Evolutionary conservation across 768 basidiomycete species (phyloP).

Genomic region (Leccinum imitatum): DNA sequence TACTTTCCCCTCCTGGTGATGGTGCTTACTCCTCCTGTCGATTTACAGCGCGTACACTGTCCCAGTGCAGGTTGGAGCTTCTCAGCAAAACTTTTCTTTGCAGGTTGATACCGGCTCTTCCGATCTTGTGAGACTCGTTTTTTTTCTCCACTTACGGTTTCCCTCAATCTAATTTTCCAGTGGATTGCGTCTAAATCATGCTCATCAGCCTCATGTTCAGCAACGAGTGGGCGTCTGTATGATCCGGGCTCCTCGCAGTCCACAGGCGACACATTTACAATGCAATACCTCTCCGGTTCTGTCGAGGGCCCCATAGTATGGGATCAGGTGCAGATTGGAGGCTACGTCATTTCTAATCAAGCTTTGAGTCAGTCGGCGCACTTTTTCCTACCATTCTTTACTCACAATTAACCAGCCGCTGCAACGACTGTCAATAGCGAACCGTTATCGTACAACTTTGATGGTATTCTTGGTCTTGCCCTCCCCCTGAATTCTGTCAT

Average conservation of each 20-base stretch:
- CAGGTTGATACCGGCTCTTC: constrained; percentile 85
- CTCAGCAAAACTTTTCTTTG: constrained; percentile 51
- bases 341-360: constrained; percentile 62
- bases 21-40: not conserved
- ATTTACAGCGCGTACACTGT: constrained; percentile 60
- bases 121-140: constrained; percentile 57
- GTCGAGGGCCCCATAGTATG: constrained; percentile 67
- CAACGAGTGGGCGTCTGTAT: constrained; percentile 50
- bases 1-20: not conserved
- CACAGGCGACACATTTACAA: constrained; percentile 45
- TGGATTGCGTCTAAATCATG: constrained; percentile 77
- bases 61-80: constrained; percentile 52
- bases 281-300: constrained; percentile 59
- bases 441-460: constrained; percentile 54
- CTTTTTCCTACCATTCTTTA: not conserved
- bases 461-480: constrained; percentile 73
- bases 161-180: constrained; percentile 35
- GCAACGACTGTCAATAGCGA: constrained; percentile 55
- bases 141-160: not conserved
- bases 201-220: constrained; percentile 49
- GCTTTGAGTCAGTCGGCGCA: constrained; percentile 56
- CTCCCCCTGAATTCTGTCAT: constrained; percentile 74
- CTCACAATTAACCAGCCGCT: constrained; percentile 45
- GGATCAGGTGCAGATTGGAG: constrained; percentile 64
- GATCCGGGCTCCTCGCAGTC: constrained; percentile 48